Evolutionary conservation across 2,329 filamentous ascomycete species (phyloP).

Genomic region (Colletotrichum caudatum): DNA sequence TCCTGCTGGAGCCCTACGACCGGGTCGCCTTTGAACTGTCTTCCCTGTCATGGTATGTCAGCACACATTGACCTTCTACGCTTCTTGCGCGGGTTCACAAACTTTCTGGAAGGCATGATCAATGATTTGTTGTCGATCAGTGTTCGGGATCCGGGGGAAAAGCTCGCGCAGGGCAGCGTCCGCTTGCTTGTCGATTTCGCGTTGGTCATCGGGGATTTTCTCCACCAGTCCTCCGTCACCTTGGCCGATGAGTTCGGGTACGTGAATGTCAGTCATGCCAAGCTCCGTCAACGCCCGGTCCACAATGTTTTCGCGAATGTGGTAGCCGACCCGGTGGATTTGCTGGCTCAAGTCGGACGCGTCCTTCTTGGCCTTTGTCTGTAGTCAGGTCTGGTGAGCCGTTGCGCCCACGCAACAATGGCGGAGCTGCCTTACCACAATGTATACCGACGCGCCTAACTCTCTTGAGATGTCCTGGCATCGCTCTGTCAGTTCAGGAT

Average conservation of each 20-base stretch:
- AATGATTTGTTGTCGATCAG: constrained; percentile 72
- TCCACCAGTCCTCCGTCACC: constrained; percentile 50
- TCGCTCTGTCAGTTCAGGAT: constrained; percentile 68
- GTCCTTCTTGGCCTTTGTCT: constrained; percentile 43
- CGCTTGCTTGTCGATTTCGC: constrained; percentile 71
- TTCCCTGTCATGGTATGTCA: constrained; percentile 55
- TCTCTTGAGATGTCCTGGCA: constrained; percentile 76
- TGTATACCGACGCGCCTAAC: constrained; percentile 72
- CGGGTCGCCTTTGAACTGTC: constrained; percentile 63
- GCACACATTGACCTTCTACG: neutral
- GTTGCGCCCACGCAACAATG: neutral
- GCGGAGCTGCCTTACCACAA: constrained; percentile 64
- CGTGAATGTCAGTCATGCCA: constrained; percentile 27
- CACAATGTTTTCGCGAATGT: constrained; percentile 70
- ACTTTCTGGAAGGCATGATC: constrained; percentile 73
- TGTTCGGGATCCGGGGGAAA: constrained; percentile 74
- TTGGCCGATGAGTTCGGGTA: constrained; percentile 42
- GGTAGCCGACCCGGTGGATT: constrained; percentile 70
- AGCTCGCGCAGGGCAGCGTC: constrained; percentile 72
- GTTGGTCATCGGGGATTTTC: constrained; percentile 69
- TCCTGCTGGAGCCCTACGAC: constrained; percentile 69
- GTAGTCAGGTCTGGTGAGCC: neutral
- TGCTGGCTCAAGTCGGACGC: constrained; percentile 62
- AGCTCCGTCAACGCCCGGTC: constrained; percentile 60
- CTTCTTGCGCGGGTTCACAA: constrained; percentile 45